Percentiles rank a stretch among this genome's conserved stretches.
phyloP scores from a whole-genome alignment of 2,329 filamentous ascomycete species.

The Penicillium expansum region DNA sequence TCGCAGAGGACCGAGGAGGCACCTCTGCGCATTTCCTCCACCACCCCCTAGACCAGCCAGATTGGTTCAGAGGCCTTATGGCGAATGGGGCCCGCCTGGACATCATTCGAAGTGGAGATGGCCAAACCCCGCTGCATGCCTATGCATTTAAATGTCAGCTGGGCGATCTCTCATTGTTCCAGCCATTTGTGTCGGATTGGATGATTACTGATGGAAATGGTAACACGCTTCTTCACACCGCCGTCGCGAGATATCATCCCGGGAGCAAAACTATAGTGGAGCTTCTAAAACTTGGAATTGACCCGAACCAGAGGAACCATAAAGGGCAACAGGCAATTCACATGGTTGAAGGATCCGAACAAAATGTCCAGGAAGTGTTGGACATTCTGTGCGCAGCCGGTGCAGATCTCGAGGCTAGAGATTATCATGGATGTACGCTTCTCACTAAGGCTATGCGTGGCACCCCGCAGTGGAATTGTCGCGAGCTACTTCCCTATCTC shows the following conservation, averaged over 20 bases:
- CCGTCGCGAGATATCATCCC: neutral
- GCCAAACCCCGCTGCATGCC: slow-evolving; percentile 15
- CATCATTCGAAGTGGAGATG: neutral
- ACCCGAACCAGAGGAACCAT: slow-evolving; percentile 2
- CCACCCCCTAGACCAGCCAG: neutral
- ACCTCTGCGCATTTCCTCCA: slow-evolving; percentile 13
- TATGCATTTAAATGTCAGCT: slow-evolving; percentile 5
- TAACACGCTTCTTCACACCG: slow-evolving; percentile 18
- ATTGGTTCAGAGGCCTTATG: slow-evolving; percentile 11
- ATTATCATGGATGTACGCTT: slow-evolving; percentile 15
- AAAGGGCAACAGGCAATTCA: neutral
- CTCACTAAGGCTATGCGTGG: neutral
- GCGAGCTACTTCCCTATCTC: slow-evolving; percentile 1
- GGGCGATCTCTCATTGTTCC: slow-evolving; percentile 13
- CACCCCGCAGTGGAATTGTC: neutral
- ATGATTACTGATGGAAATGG: slow-evolving; percentile 10
- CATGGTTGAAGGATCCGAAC: neutral
- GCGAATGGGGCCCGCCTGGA: slow-evolving; percentile 16
- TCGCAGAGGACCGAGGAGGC: slow-evolving; percentile 7
- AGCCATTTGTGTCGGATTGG: slow-evolving; percentile 14
- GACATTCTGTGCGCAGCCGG: slow-evolving; percentile 9
- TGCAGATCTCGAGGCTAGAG: slow-evolving; percentile 17
- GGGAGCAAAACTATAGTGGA: neutral
- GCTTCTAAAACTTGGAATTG: neutral
- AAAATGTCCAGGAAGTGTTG: neutral